Base-by-base conservation (phyloP, 2,329 filamentous ascomycete species). In the Cadophora sp. region DNA sequence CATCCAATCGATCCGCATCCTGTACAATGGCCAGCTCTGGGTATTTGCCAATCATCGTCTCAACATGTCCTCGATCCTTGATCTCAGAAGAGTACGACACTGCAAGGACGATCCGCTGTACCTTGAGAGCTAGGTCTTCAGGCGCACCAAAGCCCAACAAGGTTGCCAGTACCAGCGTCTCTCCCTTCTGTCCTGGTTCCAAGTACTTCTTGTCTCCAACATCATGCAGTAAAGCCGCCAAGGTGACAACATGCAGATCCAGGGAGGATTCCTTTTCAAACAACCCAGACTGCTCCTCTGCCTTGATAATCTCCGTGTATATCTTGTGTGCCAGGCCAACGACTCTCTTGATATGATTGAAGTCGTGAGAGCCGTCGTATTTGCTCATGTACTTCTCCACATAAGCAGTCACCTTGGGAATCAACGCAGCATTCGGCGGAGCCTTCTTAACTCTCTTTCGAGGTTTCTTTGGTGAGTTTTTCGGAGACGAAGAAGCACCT, bases 1-100 rank as follows among this genome's bases (percentile, higher is more conserved):
- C 93, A 80, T 98, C 95, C n/a, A 98, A 82, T 11, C 95, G 85
- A 81, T 98, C 95, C 3, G 95, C 94, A 78, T 98, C 95, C 80
- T 97, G 95, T 47, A 98, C 94, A 60, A 97, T 87, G 0, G 88
- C 94, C 39, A 96, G 82, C 79, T 96, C 93, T 0, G 92, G 93
- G 77, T 92, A 83, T 41, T 80, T 77, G 9, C 78, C 77, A 18
- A 97, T 82, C 36, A 94, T 81, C 1, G 80, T 79, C 30, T 79
- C 79, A 9, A 93, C 88, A 14, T 80, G 79, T 6, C 79, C 80
- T 0, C 90, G 89, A 74, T 94, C 84, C 73, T 86, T 87, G 64
- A 87, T 82, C 79, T 97, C 94, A 71, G 86, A 85, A 1, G 89
- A 90, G 81, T 94, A 97, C 68, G 91, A 93, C 20, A 97, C 92